phyloP scores from a whole-genome alignment of 306 rosid species.

The Chamaecrista fasciculata region DNA sequence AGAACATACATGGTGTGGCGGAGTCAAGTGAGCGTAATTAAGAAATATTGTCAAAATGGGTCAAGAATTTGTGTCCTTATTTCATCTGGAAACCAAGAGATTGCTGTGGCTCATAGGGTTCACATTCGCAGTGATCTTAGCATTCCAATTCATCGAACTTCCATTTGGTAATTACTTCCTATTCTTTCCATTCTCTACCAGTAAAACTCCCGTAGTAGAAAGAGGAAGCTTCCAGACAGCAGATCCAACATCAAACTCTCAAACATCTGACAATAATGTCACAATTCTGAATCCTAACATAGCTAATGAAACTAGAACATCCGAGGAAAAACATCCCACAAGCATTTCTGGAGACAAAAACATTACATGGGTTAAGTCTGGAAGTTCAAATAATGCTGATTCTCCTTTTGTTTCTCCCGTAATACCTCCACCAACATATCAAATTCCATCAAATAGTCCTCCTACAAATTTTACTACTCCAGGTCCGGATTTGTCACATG shows the following conservation, averaged over 20 bases:
- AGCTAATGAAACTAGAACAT: conserved; percentile 31
- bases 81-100: conserved; percentile 56
- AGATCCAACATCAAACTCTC: conserved; percentile 26
- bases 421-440: conserved; percentile 32
- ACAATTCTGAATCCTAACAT: conserved; percentile 28
- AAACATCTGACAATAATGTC: conserved; percentile 25
- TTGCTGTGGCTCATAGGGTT: conserved; percentile 54
- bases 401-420: conserved; percentile 33
- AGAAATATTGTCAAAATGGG: conserved; percentile 44
- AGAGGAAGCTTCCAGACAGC: conserved; percentile 27
- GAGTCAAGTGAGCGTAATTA: conserved; percentile 23
- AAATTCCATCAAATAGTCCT: conserved; percentile 13
- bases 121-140: conserved; percentile 50
- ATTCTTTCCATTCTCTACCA: conserved; percentile 40
- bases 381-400: conserved; percentile 21
- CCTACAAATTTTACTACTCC: conserved; percentile 22
- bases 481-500: conserved; percentile 13
- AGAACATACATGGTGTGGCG: conserved; percentile 41
- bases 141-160: conserved; percentile 53
- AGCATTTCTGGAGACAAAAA: conserved; percentile 27
- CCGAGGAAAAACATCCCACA: no score
- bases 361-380: conserved; percentile 4
- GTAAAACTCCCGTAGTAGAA: conserved; percentile 29
- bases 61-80: conserved; percentile 41
- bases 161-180: conserved; percentile 48